Base-by-base conservation (phyloP, 2,329 filamentous ascomycete species). In the Amauroascus verrucosus region DNA sequence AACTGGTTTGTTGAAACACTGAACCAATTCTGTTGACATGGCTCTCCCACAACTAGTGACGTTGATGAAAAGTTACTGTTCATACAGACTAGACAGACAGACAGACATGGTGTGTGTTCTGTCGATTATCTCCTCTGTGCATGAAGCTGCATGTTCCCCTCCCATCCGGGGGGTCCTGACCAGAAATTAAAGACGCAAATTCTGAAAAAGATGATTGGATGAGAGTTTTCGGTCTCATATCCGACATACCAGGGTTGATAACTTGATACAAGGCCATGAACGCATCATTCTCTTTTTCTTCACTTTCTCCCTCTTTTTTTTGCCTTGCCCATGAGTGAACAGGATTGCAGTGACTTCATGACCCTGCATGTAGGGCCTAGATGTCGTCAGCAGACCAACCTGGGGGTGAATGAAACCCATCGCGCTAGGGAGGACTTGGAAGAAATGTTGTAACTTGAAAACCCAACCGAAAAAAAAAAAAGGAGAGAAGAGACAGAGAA, bases 131-230 rank as follows among this genome's bases (percentile, higher is more conserved):
- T 2, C 33, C n/a, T 13, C 24, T 40, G n/a, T 43, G 28, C 48
- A 43, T 43, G 37, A 22, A 18, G 9, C 24, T 51, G 37, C 37
- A 43, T 43, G 48, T 51, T 18, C 28, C 11, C 9, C 16, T 30
- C 28, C 24, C 9, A 32, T 41, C 26, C 48, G 16, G 28, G n/a
- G 30, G 30, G 28, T 51, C 37, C 48, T 43, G 37, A 44, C 8
- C 28, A 51, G 37, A 51, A 51, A 51, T 51, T 51, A 51, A 43
- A 43, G 18, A 22, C 37, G 38, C 26, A 33, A 24, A 6, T 41
- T 44, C 13, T 14, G 38, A 44, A 43, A 35, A 24, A 22, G 41
- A 33, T 51, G 48, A 51, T 51, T 51, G 48, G 48, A n/a, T 26
- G 13, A 14, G 32, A 1, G 16, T 51, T 33, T 41, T 51, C 48